These are phyloP conservation scores for Erodium maritimum DNA, from an alignment of 345 rosid species.

Conservation along the genomic window DNA sequence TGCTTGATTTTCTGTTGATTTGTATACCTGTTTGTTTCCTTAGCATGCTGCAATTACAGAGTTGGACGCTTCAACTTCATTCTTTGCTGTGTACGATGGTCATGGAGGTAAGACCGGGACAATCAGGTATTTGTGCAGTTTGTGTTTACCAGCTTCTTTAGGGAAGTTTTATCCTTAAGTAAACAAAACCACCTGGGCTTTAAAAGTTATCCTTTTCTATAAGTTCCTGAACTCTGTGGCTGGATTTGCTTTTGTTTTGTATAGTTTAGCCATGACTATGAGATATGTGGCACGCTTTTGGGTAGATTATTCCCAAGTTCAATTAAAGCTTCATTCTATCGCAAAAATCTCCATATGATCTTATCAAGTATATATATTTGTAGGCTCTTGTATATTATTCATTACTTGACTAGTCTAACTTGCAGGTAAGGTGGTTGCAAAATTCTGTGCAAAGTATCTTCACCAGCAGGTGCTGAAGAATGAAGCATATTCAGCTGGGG, in stretches of 20 bases:
- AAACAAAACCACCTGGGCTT: too few relatives aligned
- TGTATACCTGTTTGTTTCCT: constrained; percentile 12
- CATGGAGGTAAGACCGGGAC: constrained; percentile 70
- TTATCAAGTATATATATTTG: neutral
- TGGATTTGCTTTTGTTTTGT: neutral
- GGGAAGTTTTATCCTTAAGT: neutral
- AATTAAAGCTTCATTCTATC: neutral
- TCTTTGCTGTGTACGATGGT: constrained; percentile 97
- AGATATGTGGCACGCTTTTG: neutral
- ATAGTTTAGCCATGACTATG: neutral
- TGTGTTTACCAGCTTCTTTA: too few relatives aligned
- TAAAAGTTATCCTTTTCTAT: too few relatives aligned
- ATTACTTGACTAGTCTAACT: constrained; percentile 4
- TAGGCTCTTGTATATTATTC: neutral
- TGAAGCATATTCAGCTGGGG: constrained; percentile 68
- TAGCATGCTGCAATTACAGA: constrained; percentile 83
- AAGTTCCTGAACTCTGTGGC: neutral
- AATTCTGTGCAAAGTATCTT: constrained; percentile 84
- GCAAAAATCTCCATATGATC: too few relatives aligned
- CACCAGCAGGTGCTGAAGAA: constrained; percentile 69
- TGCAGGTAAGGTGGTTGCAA: constrained; percentile 88
- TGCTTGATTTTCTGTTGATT: constrained; percentile 5
- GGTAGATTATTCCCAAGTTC: neutral
- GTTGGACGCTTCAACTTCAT: constrained; percentile 69
- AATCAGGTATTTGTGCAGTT: too few relatives aligned